These are phyloP conservation scores for Colletotrichum simmondsii DNA, from an alignment of 2,329 filamentous ascomycete genomes.

Conservation along the genomic window DNA sequence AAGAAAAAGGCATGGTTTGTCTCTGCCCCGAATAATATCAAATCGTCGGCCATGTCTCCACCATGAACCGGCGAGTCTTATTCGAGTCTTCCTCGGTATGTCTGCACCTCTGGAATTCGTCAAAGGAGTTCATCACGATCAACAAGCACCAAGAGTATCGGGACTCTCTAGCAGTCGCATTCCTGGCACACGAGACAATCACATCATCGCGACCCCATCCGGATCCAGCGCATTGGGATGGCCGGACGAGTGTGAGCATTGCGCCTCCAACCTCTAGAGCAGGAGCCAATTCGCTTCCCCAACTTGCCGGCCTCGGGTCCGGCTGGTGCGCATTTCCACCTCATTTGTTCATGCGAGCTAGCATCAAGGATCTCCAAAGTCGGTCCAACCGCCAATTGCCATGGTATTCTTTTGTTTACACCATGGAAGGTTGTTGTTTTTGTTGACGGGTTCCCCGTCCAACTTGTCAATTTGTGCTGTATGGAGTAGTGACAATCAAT, in stretches of 20 bases:
- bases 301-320: conserved; percentile 27
- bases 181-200: conserved; percentile 33
- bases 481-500: neutral
- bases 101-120: conserved; percentile 17
- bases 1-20: neutral
- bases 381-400: conserved; percentile 26
- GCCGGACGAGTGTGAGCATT: conserved; percentile 8
- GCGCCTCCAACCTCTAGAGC: conserved; percentile 9
- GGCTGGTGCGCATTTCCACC: conserved; percentile 32
- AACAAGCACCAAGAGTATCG: neutral
- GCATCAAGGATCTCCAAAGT: conserved; percentile 35
- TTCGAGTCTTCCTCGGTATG: neutral
- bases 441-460: conserved; percentile 30
- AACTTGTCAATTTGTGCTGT: neutral
- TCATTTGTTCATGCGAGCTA: conserved; percentile 35
- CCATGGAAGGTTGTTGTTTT: conserved; percentile 26
- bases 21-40: conserved; percentile 15
- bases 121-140: neutral
- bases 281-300: conserved; percentile 24
- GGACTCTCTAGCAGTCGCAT: conserved; percentile 16
- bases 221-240: conserved; percentile 31
- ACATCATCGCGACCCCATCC: conserved; percentile 30
- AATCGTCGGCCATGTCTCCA: conserved; percentile 11
- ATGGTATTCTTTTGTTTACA: conserved; percentile 25
- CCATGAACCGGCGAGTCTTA: neutral